Percentiles rank a stretch among this genome's conserved stretches.
These are phyloP conservation scores for Phytophthora hybrid DNA, from an alignment of 352 stramenopile species.

Conservation along the genomic window DNA sequence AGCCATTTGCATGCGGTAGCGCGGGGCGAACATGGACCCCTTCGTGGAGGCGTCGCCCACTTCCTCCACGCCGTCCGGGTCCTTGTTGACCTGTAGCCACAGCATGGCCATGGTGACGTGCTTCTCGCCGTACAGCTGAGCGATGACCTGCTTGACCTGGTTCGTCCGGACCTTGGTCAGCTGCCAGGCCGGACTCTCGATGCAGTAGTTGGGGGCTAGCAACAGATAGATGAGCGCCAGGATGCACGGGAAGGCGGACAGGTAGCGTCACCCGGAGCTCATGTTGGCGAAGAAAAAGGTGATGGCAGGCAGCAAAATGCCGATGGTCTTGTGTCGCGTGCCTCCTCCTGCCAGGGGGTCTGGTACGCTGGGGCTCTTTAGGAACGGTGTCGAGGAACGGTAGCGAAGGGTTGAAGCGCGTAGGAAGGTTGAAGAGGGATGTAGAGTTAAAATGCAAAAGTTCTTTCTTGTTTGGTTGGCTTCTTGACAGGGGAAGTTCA, in stretches of 20 bases:
- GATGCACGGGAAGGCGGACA: slow-evolving; percentile 25
- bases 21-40: slow-evolving; percentile 28
- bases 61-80: slow-evolving; percentile 4
- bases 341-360: too few relatives aligned
- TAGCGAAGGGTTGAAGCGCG: too few relatives aligned
- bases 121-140: slow-evolving; percentile 45
- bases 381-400: too few relatives aligned
- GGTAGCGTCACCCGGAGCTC: slow-evolving; percentile 35
- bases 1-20: slow-evolving; percentile 26
- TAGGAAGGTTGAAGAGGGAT: too few relatives aligned
- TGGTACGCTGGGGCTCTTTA: too few relatives aligned
- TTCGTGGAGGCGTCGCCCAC: slow-evolving; percentile 22
- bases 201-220: slow-evolving; percentile 29
- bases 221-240: slow-evolving; percentile 27
- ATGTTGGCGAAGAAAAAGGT: slow-evolving; percentile 37
- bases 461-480: too few relatives aligned
- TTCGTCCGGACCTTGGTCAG: slow-evolving; percentile 48
- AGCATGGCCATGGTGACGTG: slow-evolving; percentile 36
- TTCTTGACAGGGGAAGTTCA: too few relatives aligned
- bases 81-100: slow-evolving; percentile 42
- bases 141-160: slow-evolving; percentile 36
- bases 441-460: too few relatives aligned
- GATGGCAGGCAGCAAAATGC: slow-evolving; percentile 40
- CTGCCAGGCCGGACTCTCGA: slow-evolving; percentile 46
- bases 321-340: slow-evolving; percentile 31